These are phyloP conservation scores for Penicillium capsulatum DNA, from an alignment of 2,329 filamentous ascomycete genomes.

Conservation along the genomic window DNA sequence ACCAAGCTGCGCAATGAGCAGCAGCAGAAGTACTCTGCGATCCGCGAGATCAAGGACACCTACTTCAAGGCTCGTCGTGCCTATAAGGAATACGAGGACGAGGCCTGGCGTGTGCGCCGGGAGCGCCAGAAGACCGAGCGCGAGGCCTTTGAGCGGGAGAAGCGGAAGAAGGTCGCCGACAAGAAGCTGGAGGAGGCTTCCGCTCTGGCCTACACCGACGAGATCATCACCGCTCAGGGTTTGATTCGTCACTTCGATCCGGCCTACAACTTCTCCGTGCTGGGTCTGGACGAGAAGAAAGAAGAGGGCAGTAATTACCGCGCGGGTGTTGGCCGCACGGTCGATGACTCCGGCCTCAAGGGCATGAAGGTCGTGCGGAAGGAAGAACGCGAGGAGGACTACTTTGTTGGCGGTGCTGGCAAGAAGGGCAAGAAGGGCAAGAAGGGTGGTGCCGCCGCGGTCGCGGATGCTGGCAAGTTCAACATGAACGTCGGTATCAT, in stretches of 20 bases:
- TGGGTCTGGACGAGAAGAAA: slow-evolving; percentile 49
- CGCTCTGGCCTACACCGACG: slow-evolving; percentile 82
- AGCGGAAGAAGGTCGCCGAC: slow-evolving; percentile 51
- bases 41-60: slow-evolving; percentile 84
- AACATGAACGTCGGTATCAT: slow-evolving; percentile 88
- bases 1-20: slow-evolving; percentile 79
- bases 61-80: slow-evolving; percentile 80
- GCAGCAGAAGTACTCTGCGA: slow-evolving; percentile 75
- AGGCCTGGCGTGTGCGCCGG: slow-evolving; percentile 68
- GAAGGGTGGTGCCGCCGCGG: slow-evolving; percentile 56
- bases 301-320: slow-evolving; percentile 63
- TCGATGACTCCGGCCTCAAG: slow-evolving; percentile 80
- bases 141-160: slow-evolving; percentile 50
- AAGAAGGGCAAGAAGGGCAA: slow-evolving; percentile 88
- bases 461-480: slow-evolving; percentile 59
- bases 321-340: slow-evolving; percentile 74
- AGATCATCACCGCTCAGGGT: slow-evolving; percentile 83
- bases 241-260: slow-evolving; percentile 91
- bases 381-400: slow-evolving; percentile 76
- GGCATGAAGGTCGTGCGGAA: slow-evolving; percentile 80
- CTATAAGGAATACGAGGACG: slow-evolving; percentile 76
- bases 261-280: slow-evolving; percentile 62
- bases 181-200: slow-evolving; percentile 51
- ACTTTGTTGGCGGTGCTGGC: slow-evolving; percentile 66
- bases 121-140: slow-evolving; percentile 81